phyloP scores from a whole-genome alignment of 257 asterid species.

The Ehretia macrophylla region DNA sequence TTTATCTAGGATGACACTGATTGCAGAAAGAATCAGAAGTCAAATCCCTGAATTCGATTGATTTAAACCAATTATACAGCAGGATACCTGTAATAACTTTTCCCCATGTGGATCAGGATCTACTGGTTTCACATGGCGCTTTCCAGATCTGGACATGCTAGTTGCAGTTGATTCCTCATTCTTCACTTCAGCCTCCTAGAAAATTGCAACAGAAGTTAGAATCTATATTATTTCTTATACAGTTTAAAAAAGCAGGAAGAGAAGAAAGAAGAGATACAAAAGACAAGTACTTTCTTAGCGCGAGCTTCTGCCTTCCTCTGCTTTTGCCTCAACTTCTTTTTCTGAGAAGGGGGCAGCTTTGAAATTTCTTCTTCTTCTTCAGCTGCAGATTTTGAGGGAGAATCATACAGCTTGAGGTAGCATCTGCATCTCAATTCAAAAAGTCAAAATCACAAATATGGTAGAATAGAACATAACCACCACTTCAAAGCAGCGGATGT shows the following conservation, averaged over 20 bases:
- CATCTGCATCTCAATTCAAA: conserved; percentile 53
- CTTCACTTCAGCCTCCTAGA: conserved; percentile 87
- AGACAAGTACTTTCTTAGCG: conserved; percentile 67
- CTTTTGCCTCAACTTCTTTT: conserved; percentile 88
- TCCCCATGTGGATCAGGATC: conserved; percentile 95
- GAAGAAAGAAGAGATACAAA: neutral
- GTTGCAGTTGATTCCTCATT: conserved; percentile 66
- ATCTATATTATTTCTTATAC: neutral
- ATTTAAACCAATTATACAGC: conserved; percentile 1
- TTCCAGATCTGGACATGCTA: conserved; percentile 68
- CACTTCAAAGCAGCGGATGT: neutral
- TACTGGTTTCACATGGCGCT: conserved; percentile 73
- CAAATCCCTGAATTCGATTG: neutral
- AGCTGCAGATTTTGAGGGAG: conserved; percentile 71
- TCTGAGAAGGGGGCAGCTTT: conserved; percentile 82
- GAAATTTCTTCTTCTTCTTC: conserved; percentile 89
- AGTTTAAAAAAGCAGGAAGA: neutral
- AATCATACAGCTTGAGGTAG: conserved; percentile 83
- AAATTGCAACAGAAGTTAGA: conserved; percentile 10
- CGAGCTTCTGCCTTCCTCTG: conserved; percentile 96
- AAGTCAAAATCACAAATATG: conserved; percentile 6
- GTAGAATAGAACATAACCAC: conserved; percentile 8
- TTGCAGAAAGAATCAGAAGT: neutral
- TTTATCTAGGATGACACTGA: neutral
- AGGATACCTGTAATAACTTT: conserved; percentile 67